phyloP scores from a whole-genome alignment of 257 asterid species.

The Solanum piurae region DNA sequence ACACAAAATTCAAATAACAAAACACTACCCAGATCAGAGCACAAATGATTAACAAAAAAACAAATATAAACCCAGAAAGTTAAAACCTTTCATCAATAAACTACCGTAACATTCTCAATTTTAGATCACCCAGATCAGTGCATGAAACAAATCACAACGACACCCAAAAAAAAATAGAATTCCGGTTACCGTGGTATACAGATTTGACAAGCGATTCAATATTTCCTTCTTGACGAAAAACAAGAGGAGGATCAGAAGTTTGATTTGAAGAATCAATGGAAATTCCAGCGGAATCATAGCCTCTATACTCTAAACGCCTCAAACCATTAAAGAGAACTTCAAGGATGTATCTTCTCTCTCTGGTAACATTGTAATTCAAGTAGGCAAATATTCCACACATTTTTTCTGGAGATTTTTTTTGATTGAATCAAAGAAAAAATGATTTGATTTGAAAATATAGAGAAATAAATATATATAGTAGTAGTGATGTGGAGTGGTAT shows the following conservation, averaged over 20 bases:
- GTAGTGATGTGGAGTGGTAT: not conserved
- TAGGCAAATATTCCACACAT: slow-evolving; percentile 96
- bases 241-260: slow-evolving; percentile 31
- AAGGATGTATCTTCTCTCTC: slow-evolving; percentile 70
- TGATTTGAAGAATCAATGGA: slow-evolving; percentile 31
- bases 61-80: not conserved
- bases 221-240: slow-evolving; percentile 75
- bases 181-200: slow-evolving; percentile 47
- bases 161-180: not conserved
- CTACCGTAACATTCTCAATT: not conserved
- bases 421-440: not conserved
- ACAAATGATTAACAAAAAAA: not conserved
- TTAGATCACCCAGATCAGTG: not conserved
- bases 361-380: slow-evolving; percentile 55
- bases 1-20: not conserved
- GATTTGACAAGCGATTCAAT: slow-evolving; percentile 80
- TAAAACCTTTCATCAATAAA: not conserved
- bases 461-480: not conserved
- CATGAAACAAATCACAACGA: not conserved
- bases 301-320: slow-evolving; percentile 94
- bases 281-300: slow-evolving; percentile 93
- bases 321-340: slow-evolving; percentile 78
- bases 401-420: not conserved
- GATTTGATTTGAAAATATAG: not conserved
- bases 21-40: not conserved